A percentile compares a stretch with the other conserved stretches of the same genome.
phyloP scores from a whole-genome alignment of 139 green algal genomes.

The Dunaliella primolecta region DNA sequence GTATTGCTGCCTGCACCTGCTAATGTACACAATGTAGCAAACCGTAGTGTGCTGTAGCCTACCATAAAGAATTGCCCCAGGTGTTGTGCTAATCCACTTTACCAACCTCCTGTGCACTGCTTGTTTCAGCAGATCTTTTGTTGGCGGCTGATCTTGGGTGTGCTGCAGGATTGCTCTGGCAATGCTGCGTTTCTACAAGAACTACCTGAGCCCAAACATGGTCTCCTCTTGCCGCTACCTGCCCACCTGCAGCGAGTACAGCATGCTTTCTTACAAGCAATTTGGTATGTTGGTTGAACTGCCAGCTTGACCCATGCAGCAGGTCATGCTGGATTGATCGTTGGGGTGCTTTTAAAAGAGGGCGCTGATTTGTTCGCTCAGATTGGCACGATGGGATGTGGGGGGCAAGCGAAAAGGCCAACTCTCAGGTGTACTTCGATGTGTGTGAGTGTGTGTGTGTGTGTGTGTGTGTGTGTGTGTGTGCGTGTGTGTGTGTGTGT shows the following conservation, averaged over 20 bases:
- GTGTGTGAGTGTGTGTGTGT: background rate
- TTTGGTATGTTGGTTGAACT: conserved; percentile 39
- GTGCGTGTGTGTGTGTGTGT: background rate
- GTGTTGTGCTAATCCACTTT: too few species aligned
- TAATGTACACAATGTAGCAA: too few species aligned
- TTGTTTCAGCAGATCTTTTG: too few species aligned
- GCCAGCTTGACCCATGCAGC: background rate
- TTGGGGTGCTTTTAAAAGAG: too few species aligned
- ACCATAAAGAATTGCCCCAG: too few species aligned
- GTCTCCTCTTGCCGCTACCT: conserved; percentile 72
- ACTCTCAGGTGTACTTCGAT: background rate
- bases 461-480: background rate
- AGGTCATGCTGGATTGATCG: too few species aligned
- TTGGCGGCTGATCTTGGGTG: too few species aligned
- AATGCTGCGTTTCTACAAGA: conserved; percentile 68
- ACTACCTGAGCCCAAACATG: conserved; percentile 69
- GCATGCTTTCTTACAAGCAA: conserved; percentile 59
- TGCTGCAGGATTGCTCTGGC: conserved; percentile 48
- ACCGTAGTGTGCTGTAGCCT: too few species aligned
- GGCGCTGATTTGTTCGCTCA: background rate
- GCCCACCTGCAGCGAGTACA: conserved; percentile 74
- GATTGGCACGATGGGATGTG: background rate
- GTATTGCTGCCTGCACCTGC: too few species aligned
- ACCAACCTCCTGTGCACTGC: too few species aligned
- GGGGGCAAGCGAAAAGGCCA: background rate